Conservation (phyloP, 768 basidiomycete species). For the Pleurotus djamor region DNA sequence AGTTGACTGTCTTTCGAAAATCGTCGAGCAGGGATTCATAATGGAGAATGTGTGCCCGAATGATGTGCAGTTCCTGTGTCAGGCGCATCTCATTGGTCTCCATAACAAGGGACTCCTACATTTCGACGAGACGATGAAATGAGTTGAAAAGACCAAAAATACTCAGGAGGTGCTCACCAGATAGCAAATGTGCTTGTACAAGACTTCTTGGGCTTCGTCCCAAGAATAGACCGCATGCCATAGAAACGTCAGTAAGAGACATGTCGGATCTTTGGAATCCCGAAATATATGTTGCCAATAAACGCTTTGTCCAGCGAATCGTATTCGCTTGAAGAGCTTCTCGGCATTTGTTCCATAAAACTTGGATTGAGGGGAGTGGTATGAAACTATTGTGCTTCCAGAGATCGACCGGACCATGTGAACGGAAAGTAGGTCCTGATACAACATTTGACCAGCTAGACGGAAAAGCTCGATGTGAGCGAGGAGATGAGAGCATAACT, state of each 20-base stretch:
- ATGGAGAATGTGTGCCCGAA: conserved; percentile 58
- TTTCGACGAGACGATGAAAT: neutral
- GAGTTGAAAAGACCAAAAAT: neutral
- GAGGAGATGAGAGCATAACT: neutral
- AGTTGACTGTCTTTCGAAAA: conserved; percentile 49
- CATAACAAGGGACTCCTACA: conserved; percentile 45
- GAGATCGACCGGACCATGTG: conserved; percentile 47
- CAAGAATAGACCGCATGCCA: conserved; percentile 65
- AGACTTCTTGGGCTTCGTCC: conserved; percentile 53
- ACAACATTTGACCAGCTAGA: conserved; percentile 27
- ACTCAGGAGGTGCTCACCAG: conserved; percentile 40
- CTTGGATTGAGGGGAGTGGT: conserved; percentile 31
- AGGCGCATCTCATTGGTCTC: conserved; percentile 34
- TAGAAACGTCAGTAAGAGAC: conserved; percentile 46
- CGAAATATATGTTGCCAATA: conserved; percentile 45
- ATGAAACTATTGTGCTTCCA: conserved; percentile 41
- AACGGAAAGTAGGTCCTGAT: conserved; percentile 49
- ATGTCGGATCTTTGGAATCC: conserved; percentile 47
- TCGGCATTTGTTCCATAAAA: conserved; percentile 31
- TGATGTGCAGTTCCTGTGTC: conserved; percentile 52
- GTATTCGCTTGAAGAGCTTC: conserved; percentile 31
- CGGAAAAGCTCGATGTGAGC: neutral
- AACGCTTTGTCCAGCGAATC: conserved; percentile 35
- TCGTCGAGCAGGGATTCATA: conserved; percentile 52
- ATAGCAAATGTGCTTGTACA: conserved; percentile 48